A percentile compares a stretch with the other conserved stretches of the same genome.
Evolutionary conservation across 768 basidiomycete species (phyloP).

Genomic region (Mycena floridula): DNA sequence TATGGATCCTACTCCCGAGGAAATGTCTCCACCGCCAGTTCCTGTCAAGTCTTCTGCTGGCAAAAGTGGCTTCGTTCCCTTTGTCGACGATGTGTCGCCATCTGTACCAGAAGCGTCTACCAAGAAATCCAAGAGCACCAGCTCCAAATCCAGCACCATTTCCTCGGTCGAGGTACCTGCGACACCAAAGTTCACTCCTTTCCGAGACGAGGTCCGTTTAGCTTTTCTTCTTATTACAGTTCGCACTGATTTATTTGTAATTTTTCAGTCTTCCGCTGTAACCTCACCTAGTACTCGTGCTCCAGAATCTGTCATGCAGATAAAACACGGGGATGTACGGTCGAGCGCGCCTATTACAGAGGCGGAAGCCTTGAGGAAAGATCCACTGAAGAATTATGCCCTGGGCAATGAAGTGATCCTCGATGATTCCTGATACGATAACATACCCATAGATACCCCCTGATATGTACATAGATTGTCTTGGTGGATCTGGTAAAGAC

Average conservation of each 20-base stretch:
- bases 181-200: constrained; percentile 63
- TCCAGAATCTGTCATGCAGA: constrained; percentile 64
- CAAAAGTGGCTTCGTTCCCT: constrained; percentile 17
- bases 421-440: neutral
- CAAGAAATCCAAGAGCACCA: constrained; percentile 27
- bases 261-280: constrained; percentile 18
- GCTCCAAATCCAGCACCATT: constrained; percentile 34
- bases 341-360: constrained; percentile 46
- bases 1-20: constrained; percentile 52
- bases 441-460: no score
- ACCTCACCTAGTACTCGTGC: constrained; percentile 25
- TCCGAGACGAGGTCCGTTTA: constrained; percentile 64
- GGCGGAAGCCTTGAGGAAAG: constrained; percentile 72
- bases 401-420: neutral
- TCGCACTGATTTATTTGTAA: constrained; percentile 5
- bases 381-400: constrained; percentile 80
- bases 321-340: constrained; percentile 42
- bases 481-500: no score
- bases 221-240: no score
- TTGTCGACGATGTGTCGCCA: constrained; percentile 17
- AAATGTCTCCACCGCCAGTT: constrained; percentile 35
- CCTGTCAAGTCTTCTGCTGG: constrained; percentile 28
- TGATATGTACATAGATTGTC: no score
- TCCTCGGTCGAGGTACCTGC: constrained; percentile 28
- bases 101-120: constrained; percentile 17